A percentile compares a stretch with the other conserved stretches of the same genome.
Evolutionary conservation across 2,329 filamentous ascomycete genomes (phyloP).

Genomic region (Xylariaceae sp.): DNA sequence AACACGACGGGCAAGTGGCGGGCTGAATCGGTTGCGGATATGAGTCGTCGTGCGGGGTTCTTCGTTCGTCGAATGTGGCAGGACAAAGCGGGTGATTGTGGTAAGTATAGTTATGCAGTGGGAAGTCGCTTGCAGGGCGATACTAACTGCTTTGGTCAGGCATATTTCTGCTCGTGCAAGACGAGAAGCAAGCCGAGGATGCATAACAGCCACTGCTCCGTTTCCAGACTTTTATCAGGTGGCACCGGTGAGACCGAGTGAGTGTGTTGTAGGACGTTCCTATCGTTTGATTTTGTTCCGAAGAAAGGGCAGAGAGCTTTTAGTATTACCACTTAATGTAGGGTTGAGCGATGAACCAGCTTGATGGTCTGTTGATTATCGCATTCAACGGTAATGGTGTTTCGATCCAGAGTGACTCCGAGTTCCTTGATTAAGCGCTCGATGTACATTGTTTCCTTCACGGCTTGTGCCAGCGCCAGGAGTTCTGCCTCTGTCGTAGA

Average conservation of each 20-base stretch:
- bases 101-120: no score
- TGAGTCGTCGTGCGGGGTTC: conserved; percentile 5
- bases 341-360: no score
- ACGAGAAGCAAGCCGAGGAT: no score
- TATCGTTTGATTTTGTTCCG: no score
- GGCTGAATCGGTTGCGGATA: not conserved
- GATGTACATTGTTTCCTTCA: conserved; percentile 3
- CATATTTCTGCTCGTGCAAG: not conserved
- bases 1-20: conserved; percentile 6
- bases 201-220: no score
- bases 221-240: no score
- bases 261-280: no score
- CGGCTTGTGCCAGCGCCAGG: conserved; percentile 2
- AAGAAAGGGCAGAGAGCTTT: no score
- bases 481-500: conserved; percentile 5
- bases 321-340: no score
- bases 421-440: not conserved
- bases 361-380: conserved; percentile 8
- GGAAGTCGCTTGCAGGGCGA: no score
- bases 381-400: not conserved
- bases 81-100: conserved; percentile 2
- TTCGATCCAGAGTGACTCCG: not conserved
- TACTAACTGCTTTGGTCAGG: no score
- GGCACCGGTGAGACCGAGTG: no score
- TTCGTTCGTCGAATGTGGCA: conserved; percentile 2